Evolutionary conservation across 116 monocot genomes (phyloP).

Genomic region (Phalaenopsis hybrid): DNA sequence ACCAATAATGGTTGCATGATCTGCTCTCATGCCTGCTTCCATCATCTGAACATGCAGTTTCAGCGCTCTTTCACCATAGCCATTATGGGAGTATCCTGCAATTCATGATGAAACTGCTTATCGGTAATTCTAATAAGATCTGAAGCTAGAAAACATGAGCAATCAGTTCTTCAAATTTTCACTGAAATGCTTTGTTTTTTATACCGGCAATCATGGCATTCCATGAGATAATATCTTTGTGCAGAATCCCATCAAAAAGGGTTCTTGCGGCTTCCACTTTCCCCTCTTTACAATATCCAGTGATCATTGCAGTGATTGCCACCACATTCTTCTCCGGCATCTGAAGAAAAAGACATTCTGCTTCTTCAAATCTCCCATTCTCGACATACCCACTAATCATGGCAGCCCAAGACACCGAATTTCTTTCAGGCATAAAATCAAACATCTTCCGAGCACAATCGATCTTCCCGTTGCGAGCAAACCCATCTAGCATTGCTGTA

Average conservation of each 20-base stretch:
- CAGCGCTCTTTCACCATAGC: conserved; percentile 50
- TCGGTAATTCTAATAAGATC: not conserved
- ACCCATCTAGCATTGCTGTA: conserved; percentile 53
- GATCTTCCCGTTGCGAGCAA: conserved; percentile 29
- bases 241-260: conserved; percentile 52
- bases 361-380: conserved; percentile 43
- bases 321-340: conserved; percentile 74
- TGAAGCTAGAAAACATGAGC: not conserved
- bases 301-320: conserved; percentile 64
- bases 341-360: conserved; percentile 41
- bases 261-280: conserved; percentile 37
- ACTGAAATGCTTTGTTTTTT: not conserved
- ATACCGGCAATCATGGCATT: conserved; percentile 87
- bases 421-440: conserved; percentile 45
- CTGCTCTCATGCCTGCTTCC: conserved; percentile 42
- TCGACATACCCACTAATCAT: conserved; percentile 71
- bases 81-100: conserved; percentile 76
- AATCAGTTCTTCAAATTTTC: not conserved
- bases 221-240: conserved; percentile 77
- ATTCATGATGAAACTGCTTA: no score
- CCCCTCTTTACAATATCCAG: conserved; percentile 48
- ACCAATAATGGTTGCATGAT: conserved; percentile 65
- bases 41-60: conserved; percentile 53
- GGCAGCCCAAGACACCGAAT: conserved; percentile 63
- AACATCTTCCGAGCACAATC: conserved; percentile 47